Percentiles rank a stretch among this genome's conserved stretches.
Conservation (phyloP, 2,329 filamentous ascomycete genomes). For the Paraphaeosphaeria minitans region DNA sequence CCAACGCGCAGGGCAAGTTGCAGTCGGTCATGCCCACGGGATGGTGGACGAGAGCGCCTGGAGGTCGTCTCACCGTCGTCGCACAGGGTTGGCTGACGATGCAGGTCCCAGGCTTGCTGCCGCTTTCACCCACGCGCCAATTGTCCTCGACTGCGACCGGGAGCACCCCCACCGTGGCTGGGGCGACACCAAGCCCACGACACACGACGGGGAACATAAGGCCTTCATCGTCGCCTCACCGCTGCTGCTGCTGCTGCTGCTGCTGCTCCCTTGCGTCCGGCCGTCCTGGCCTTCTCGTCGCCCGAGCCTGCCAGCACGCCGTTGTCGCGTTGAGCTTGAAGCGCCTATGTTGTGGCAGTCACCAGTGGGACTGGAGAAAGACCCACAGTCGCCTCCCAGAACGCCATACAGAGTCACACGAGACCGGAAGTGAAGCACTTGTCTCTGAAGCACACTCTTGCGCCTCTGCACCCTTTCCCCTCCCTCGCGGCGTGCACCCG, state of each 20-base stretch:
- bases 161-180: conserved; percentile 33
- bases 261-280: conserved; percentile 9
- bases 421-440: not conserved
- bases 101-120: not conserved
- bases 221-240: not conserved
- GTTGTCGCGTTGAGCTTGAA: conserved; percentile 1
- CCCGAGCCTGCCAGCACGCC: conserved; percentile 1
- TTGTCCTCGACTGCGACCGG: conserved; percentile 21
- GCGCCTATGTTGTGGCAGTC: conserved; percentile 16
- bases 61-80: not conserved
- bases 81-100: conserved; percentile 14
- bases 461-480: not conserved
- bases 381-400: not conserved
- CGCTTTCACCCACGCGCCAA: conserved; percentile 22
- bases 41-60: not conserved
- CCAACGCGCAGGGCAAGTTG: conserved; percentile 4
- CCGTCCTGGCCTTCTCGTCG: conserved; percentile 5
- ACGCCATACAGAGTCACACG: not conserved
- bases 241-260: conserved; percentile 1
- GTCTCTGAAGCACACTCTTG: not conserved
- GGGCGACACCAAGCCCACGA: conserved; percentile 31
- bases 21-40: not conserved
- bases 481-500: not conserved
- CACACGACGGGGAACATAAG: conserved; percentile 13
- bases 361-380: conserved; percentile 5